These are phyloP conservation scores for Maudiozyma saulgeensis DNA, from an alignment of 805 yeast genomes.

Conservation along the genomic window DNA sequence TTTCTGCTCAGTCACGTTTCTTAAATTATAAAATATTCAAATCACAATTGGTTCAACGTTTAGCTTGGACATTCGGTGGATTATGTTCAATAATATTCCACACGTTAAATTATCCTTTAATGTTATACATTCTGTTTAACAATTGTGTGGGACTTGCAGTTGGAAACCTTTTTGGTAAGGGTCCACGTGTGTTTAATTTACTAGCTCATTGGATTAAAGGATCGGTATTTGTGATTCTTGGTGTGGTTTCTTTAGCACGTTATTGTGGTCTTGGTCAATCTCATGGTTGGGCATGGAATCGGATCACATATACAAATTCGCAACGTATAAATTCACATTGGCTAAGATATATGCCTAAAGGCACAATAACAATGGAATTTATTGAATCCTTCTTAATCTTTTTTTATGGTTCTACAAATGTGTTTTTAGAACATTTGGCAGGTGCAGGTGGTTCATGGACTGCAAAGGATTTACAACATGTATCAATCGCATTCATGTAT, in stretches of 20 bases:
- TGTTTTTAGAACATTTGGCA: constrained; percentile 84
- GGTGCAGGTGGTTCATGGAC: constrained; percentile 74
- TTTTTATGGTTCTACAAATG: constrained; percentile 81
- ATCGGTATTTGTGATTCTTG: constrained; percentile 71
- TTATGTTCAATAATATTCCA: constrained; percentile 32
- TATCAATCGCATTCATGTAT: constrained; percentile 81
- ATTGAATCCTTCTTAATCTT: constrained; percentile 71
- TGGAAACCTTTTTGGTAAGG: constrained; percentile 62
- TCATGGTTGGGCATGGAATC: constrained; percentile 91
- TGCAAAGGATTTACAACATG: constrained; percentile 85
- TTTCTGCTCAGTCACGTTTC: neutral
- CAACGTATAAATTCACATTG: constrained; percentile 5
- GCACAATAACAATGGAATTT: constrained; percentile 72
- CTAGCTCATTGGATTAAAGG: constrained; percentile 96
- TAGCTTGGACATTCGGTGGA: neutral
- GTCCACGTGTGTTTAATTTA: constrained; percentile 57
- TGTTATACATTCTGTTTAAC: constrained; percentile 50
- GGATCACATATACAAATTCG: constrained; percentile 23
- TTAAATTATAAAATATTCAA: neutral
- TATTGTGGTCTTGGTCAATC: constrained; percentile 72
- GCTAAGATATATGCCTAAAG: constrained; percentile 29
- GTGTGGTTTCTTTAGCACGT: constrained; percentile 73
- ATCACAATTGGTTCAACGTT: neutral
- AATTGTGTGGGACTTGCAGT: constrained; percentile 49
- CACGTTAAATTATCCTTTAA: constrained; percentile 53